A percentile compares a stretch with the other conserved stretches of the same genome.
These are phyloP conservation scores for Quercus tomentella DNA, from an alignment of 331 rosid species.

Conservation along the genomic window DNA sequence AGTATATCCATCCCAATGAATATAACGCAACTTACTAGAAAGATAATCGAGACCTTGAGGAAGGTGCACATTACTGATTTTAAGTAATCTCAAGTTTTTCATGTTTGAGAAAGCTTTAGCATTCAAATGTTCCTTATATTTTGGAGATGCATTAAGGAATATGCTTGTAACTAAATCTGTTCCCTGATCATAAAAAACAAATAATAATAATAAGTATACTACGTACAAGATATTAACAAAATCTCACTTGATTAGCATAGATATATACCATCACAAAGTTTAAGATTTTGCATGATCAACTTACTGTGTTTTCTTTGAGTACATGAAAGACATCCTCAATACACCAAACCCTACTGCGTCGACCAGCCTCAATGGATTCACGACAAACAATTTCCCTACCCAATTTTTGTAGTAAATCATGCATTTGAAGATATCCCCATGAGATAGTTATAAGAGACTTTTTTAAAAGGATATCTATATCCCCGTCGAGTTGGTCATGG, in stretches of 20 bases:
- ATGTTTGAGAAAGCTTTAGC: no score
- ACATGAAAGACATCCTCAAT: slow-evolving; percentile 5
- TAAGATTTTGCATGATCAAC: neutral
- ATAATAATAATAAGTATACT: no score
- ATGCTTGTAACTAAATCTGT: neutral
- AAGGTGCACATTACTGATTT: no score
- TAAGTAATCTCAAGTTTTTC: no score
- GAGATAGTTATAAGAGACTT: slow-evolving; percentile 11
- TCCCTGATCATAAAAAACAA: neutral
- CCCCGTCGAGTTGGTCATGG: neutral
- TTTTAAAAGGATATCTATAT: neutral
- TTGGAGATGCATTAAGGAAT: neutral
- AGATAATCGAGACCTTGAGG: no score
- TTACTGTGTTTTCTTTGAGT: slow-evolving; percentile 11
- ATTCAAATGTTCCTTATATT: no score
- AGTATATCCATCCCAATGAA: neutral
- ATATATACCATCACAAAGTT: no score
- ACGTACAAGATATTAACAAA: no score
- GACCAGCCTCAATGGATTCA: slow-evolving; percentile 2
- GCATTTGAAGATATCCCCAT: neutral
- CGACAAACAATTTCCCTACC: neutral
- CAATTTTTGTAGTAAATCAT: slow-evolving; percentile 1
- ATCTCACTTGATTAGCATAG: no score
- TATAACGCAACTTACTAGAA: neutral
- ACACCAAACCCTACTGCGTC: slow-evolving; percentile 9